Percentiles rank a stretch among this genome's conserved stretches.
Evolutionary conservation across 2,329 filamentous ascomycete species (phyloP).

Genomic region (Neoscytalidium dimidiatum): DNA sequence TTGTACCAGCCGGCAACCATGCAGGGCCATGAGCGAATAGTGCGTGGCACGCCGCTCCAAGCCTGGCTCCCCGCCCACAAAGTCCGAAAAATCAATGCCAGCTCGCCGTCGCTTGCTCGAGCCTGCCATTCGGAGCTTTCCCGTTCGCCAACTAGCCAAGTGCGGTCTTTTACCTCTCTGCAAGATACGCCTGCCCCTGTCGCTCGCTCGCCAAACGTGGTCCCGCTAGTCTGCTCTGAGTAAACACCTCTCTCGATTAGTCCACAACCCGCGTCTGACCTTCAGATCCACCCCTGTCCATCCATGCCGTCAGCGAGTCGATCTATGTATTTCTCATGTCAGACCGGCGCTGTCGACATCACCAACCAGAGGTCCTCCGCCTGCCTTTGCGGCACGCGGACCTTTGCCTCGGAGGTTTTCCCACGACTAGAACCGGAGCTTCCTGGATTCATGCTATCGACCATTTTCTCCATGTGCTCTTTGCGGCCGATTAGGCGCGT

Average conservation of each 20-base stretch:
- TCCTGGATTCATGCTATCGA: neutral
- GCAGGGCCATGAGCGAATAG: slow-evolving; percentile 29
- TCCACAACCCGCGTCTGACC: neutral
- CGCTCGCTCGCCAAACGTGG: neutral
- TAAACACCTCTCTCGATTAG: neutral
- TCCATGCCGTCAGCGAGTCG: neutral
- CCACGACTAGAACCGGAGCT: neutral
- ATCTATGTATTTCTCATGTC: neutral
- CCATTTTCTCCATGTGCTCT: neutral
- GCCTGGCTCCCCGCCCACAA: slow-evolving; percentile 23
- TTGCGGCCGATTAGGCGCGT: neutral
- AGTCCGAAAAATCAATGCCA: slow-evolving; percentile 19
- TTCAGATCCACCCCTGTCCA: neutral
- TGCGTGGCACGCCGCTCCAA: neutral
- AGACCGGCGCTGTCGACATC: neutral
- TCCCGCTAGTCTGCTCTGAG: neutral
- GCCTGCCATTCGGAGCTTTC: neutral
- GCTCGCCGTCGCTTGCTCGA: neutral
- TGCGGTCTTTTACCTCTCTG: too few relatives aligned
- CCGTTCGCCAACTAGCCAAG: neutral
- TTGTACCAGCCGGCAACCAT: slow-evolving; percentile 39
- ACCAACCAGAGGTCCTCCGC: neutral
- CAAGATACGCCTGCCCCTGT: neutral
- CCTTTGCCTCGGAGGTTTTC: neutral
- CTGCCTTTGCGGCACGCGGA: neutral